Evolutionary conservation across 2,329 filamentous ascomycete genomes (phyloP).

Genomic region (Penicillium sp.): DNA sequence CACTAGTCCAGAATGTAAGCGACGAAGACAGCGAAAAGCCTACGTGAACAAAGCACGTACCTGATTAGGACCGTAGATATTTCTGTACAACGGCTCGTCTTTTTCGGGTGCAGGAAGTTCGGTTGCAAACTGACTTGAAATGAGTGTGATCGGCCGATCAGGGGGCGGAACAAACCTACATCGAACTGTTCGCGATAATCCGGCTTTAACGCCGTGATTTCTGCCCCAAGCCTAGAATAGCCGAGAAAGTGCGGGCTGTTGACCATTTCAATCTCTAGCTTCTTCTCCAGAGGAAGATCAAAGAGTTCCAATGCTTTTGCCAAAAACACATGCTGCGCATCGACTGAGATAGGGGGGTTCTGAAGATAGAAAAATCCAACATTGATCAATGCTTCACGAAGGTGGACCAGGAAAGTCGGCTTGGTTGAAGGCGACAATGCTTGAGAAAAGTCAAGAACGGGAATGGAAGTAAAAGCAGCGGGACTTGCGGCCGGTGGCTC

Average conservation of each 20-base stretch:
- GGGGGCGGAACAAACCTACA: constrained; percentile 14
- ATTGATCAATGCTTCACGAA: constrained; percentile 34
- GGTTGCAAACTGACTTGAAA: constrained; percentile 33
- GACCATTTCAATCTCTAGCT: constrained; percentile 47
- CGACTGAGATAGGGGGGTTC: constrained; percentile 25
- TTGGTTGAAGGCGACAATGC: constrained; percentile 19
- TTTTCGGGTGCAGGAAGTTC: constrained; percentile 34
- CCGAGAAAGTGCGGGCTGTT: constrained; percentile 38
- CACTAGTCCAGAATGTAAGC: constrained; percentile 21
- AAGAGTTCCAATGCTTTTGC: constrained; percentile 44
- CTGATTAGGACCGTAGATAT: constrained; percentile 36
- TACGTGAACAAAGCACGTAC: constrained; percentile 8
- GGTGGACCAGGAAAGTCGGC: constrained; percentile 23
- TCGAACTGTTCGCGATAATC: constrained; percentile 38
- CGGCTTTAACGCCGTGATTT: constrained; percentile 31
- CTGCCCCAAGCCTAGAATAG: constrained; percentile 34
- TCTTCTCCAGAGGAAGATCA: constrained; percentile 42
- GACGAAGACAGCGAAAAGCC: background rate
- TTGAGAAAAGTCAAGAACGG: constrained; percentile 31
- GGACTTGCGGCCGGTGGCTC: background rate
- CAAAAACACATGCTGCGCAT: constrained; percentile 29
- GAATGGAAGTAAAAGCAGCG: constrained; percentile 28
- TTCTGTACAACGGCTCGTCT: constrained; percentile 34
- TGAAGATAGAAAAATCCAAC: constrained; percentile 37
- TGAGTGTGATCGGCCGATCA: constrained; percentile 33